A percentile compares a stretch with the other conserved stretches of the same genome.
These are phyloP conservation scores for Boletus smithii DNA, from an alignment of 1,284 basidiomycete species.

Conservation along the genomic window DNA sequence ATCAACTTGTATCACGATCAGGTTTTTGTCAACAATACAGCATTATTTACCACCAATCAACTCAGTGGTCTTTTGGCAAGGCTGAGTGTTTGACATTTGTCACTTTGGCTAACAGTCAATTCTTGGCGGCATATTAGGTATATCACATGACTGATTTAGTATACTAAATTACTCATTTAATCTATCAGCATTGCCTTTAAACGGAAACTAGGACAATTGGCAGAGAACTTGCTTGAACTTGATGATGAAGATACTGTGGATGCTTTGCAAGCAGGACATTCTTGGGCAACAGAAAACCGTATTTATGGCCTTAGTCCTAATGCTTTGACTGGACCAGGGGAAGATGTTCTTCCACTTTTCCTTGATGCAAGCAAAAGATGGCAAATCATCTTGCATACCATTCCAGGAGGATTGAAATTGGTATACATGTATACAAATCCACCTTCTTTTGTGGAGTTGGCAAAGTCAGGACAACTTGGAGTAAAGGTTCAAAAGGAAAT, in stretches of 20 bases:
- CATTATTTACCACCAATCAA: not conserved
- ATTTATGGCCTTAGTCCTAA: conserved; percentile 20
- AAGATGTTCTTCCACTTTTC: not conserved
- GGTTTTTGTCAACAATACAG: not conserved
- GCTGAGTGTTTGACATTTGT: not conserved
- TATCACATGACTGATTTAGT: too few species aligned
- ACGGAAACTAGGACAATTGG: conserved; percentile 10
- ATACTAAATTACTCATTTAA: too few species aligned
- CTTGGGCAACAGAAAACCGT: conserved; percentile 18
- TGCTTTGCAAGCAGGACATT: conserved; percentile 28
- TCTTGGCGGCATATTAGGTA: conserved; percentile 29
- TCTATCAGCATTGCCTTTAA: conserved; percentile 25
- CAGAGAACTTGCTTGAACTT: conserved; percentile 4
- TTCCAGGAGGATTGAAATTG: not conserved
- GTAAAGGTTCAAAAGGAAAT: too few species aligned
- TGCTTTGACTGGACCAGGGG: not conserved
- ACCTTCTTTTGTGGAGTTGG: too few species aligned
- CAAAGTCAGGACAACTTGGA: too few species aligned
- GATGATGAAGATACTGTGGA: conserved; percentile 13
- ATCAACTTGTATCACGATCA: not conserved
- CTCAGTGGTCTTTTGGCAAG: not conserved
- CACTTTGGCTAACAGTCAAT: conserved; percentile 4
- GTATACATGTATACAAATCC: too few species aligned
- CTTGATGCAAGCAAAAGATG: not conserved
- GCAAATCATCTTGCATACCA: not conserved